Base-by-base conservation (phyloP, 2,329 filamentous ascomycete species). In the Botrytis fabae region DNA sequence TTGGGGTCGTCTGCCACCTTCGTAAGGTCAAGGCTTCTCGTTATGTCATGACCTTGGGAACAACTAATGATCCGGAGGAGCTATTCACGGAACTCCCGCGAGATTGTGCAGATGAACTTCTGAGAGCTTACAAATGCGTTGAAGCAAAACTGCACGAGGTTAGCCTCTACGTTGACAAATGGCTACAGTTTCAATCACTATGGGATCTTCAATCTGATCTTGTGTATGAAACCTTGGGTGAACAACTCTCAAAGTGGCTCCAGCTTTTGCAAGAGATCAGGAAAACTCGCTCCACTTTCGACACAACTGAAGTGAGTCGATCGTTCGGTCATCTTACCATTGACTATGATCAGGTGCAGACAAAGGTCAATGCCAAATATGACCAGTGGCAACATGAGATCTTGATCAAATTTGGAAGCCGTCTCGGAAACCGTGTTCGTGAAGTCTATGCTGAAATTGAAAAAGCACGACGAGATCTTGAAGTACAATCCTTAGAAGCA, bases 311-410 rank as follows among this genome's bases (percentile, higher is more conserved):
- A 81, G 93, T 97, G 76, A 96, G 92, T 82, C 92, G 93, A 57
- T 92, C 92, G 1, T 99, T 99, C 81, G 96, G 96, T 7, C 95
- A 97, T 82, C 90, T 98, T 71, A 94, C 92, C 6, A 94, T 99
- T 79, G 95, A 99, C 81, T 99, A 99, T 80, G 96, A 98, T 79
- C 97, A 99, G 82, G 96, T 99, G 0, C 97, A 99, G 83, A 94
- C 95, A 73, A 98, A 97, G 83, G 96, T 99, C 82, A 99, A 98
- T 79, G 94, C 94, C 78, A 99, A 98, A 82, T 99, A 99, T 81
- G 97, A 99, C 81, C 95, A 98, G 82, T 99, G 97, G 96, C 96
- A 99, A 82, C 94, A 98, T 79, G 96, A 99, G 77, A 97, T 99
- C 72, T 86, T 98, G 54, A 89, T 93, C 78, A 97, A 97, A 81